These are phyloP conservation scores for Heterobasidion occidentale DNA, from an alignment of 1,284 basidiomycete genomes.

Conservation along the genomic window DNA sequence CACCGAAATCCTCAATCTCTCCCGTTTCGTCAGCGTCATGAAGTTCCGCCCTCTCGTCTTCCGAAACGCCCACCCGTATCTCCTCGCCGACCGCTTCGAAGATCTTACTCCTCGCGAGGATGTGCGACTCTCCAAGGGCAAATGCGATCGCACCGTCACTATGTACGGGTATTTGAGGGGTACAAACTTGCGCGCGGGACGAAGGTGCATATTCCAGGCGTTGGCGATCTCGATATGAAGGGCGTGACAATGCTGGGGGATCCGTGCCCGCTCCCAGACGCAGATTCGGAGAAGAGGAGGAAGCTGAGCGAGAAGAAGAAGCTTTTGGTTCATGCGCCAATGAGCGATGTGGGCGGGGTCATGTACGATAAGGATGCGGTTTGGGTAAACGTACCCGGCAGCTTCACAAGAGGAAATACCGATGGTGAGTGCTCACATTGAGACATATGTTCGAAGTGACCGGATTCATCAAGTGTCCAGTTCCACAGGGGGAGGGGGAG, in stretches of 20 bases:
- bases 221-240: constrained; percentile 79
- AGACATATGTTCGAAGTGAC: constrained; percentile 7
- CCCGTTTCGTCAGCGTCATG: constrained; percentile 95
- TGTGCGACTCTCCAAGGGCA: constrained; percentile 73
- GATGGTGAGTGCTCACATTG: constrained; percentile 36
- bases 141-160: constrained; percentile 86
- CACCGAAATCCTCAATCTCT: constrained; percentile 92
- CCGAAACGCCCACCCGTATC: constrained; percentile 91
- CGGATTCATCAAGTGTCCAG: constrained; percentile 24
- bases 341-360: constrained; percentile 97
- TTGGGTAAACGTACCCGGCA: constrained; percentile 96
- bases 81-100: constrained; percentile 94
- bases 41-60: constrained; percentile 98
- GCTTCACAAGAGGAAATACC: constrained; percentile 69
- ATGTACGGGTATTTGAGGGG: constrained; percentile 94
- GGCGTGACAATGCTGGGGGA: constrained; percentile 77
- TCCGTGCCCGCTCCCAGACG: constrained; percentile 91
- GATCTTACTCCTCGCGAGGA: constrained; percentile 89
- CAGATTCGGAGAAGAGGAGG: constrained; percentile 86
- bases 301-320: constrained; percentile 96
- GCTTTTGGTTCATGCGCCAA: constrained; percentile 89
- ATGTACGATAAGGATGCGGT: constrained; percentile 99
- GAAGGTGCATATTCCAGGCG: constrained; percentile 94
- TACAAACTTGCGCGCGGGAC: constrained; percentile 78
- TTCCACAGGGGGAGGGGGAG: constrained; percentile 85